These are phyloP conservation scores for Lepidium africanum DNA, from an alignment of 345 rosid genomes.

Conservation along the genomic window DNA sequence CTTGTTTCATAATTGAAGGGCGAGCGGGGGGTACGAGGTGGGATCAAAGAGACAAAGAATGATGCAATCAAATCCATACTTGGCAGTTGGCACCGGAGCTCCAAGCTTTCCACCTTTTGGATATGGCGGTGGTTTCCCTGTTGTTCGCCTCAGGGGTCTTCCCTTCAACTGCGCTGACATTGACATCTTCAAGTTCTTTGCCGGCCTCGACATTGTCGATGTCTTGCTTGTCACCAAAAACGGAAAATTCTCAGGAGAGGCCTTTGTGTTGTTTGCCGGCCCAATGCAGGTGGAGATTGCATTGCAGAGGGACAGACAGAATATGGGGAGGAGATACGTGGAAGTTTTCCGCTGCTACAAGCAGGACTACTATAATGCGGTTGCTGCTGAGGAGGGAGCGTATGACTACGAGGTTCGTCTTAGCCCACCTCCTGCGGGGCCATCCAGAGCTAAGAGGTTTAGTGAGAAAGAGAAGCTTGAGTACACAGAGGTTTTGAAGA, in stretches of 20 bases:
- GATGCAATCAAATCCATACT: slow-evolving; percentile 98
- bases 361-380: slow-evolving; percentile 80
- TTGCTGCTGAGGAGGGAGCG: slow-evolving; percentile 77
- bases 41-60: slow-evolving; percentile 99
- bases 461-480: slow-evolving; percentile 70
- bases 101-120: slow-evolving; percentile 52
- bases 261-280: slow-evolving; percentile 70
- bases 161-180: slow-evolving; percentile 89
- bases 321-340: slow-evolving; percentile 85
- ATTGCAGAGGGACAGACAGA: slow-evolving; percentile 75
- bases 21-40: slow-evolving; percentile 98
- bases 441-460: slow-evolving; percentile 57
- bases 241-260: slow-evolving; percentile 87
- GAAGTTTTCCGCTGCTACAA: slow-evolving; percentile 86
- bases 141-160: slow-evolving; percentile 89
- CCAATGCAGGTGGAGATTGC: slow-evolving; percentile 83
- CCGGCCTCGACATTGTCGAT: slow-evolving; percentile 87
- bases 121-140: slow-evolving; percentile 67
- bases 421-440: slow-evolving; percentile 46
- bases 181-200: slow-evolving; percentile 87
- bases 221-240: slow-evolving; percentile 71
- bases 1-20: slow-evolving; percentile 76
- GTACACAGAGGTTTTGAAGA: slow-evolving; percentile 71
- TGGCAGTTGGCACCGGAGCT: slow-evolving; percentile 83
- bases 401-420: slow-evolving; percentile 61